Conservation (phyloP, 2,329 filamentous ascomycete species). For the Diplocarpon rosae region DNA sequence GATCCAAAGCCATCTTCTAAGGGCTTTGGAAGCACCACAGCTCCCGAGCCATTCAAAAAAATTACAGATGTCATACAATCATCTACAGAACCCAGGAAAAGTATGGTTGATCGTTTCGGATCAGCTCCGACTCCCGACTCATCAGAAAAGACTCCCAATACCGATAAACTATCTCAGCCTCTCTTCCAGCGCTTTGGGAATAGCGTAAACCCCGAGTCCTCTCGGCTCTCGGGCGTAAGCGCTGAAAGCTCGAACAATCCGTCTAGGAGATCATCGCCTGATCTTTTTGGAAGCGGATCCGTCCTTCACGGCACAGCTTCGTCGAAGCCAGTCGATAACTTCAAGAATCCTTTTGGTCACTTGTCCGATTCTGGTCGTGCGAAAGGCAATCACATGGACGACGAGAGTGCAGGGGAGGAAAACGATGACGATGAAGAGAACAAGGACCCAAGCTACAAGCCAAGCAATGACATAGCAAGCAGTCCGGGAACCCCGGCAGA, state of each 20-base stretch:
- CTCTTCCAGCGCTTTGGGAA: slow-evolving; percentile 8
- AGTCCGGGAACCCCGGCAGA: slow-evolving; percentile 16
- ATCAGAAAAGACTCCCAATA: not conserved
- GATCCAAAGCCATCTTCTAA: not conserved
- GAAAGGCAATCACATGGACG: slow-evolving; percentile 32
- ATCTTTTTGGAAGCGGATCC: slow-evolving; percentile 18
- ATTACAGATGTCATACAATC: no score
- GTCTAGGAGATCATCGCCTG: slow-evolving; percentile 22
- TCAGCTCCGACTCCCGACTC: no score
- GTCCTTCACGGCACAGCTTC: slow-evolving; percentile 20
- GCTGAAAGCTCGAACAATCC: slow-evolving; percentile 17
- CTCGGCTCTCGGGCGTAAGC: slow-evolving; percentile 26
- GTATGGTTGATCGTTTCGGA: no score
- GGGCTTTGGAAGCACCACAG: not conserved
- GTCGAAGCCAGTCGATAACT: slow-evolving; percentile 14
- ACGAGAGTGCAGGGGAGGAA: slow-evolving; percentile 24
- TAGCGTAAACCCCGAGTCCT: no score
- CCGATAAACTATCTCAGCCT: slow-evolving; percentile 4
- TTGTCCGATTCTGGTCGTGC: slow-evolving; percentile 46
- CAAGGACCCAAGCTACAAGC: slow-evolving; percentile 21
- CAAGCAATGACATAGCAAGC: slow-evolving; percentile 12
- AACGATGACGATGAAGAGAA: slow-evolving; percentile 21
- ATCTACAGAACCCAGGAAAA: no score
- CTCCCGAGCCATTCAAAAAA: not conserved
- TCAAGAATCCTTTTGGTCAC: slow-evolving; percentile 47